These are phyloP conservation scores for Gentiana straminea DNA, from an alignment of 257 asterid genomes.

Conservation along the genomic window DNA sequence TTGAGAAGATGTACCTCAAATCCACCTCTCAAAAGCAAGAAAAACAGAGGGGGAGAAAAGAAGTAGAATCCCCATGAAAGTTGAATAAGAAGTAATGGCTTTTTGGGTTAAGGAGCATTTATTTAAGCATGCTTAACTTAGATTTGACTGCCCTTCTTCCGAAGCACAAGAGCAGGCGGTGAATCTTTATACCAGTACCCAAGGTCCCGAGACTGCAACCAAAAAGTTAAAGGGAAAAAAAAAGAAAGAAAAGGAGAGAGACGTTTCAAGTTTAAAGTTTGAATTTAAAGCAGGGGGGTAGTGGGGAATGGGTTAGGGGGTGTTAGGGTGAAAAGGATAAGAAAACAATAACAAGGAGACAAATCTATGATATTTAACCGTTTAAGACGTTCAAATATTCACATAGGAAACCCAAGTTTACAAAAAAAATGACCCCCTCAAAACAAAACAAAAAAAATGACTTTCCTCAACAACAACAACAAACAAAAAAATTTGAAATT, in stretches of 20 bases:
- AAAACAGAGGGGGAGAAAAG: neutral
- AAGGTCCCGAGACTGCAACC: neutral
- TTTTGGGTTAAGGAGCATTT: conserved; percentile 26
- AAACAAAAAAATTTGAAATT: no score
- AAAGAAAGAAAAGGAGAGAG: neutral
- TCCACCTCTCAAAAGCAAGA: neutral
- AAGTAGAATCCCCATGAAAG: conserved; percentile 4
- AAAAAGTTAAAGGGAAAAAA: neutral
- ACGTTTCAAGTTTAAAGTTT: conserved; percentile 17
- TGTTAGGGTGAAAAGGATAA: no score
- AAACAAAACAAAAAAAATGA: no score
- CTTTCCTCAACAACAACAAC: no score
- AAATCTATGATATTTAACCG: no score
- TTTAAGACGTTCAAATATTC: no score
- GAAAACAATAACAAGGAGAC: no score
- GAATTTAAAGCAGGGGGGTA: conserved; percentile 15
- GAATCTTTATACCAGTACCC: conserved; percentile 8
- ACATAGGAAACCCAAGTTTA: no score
- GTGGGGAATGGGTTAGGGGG: no score
- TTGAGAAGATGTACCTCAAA: conserved; percentile 4
- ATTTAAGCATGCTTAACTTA: conserved; percentile 16
- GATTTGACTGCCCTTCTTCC: conserved; percentile 24
- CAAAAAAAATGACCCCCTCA: no score
- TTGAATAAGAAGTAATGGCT: conserved; percentile 10
- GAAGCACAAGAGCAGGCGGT: conserved; percentile 30